These are phyloP conservation scores for Tritrichomonas musculus DNA, from an alignment of 208 protist species.

Conservation along the genomic window DNA sequence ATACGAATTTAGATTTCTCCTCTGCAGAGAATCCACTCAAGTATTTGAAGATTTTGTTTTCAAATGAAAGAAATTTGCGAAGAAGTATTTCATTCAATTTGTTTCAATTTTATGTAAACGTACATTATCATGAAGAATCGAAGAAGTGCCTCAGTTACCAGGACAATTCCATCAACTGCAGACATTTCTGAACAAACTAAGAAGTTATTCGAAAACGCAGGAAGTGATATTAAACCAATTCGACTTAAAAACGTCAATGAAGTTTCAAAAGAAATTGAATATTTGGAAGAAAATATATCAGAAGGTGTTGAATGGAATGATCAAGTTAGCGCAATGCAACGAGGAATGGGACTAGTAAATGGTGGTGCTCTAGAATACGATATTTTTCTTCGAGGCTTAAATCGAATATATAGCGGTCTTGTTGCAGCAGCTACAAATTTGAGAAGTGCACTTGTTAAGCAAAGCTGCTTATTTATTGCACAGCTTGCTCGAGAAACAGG, in stretches of 20 bases:
- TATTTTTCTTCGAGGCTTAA: neutral
- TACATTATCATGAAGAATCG: no score
- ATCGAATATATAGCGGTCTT: neutral
- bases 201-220: neutral
- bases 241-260: neutral
- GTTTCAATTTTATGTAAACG: no score
- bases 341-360: neutral
- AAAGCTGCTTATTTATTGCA: neutral
- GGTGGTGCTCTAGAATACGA: neutral
- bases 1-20: no score
- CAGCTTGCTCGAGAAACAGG: neutral
- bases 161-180: slow-evolving; percentile 12
- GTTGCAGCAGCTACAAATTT: neutral
- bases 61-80: no score
- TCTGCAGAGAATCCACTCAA: no score
- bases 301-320: neutral
- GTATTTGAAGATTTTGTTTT: no score
- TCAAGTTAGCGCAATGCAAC: neutral
- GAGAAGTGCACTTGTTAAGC: neutral
- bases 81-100: no score
- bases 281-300: neutral
- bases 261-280: neutral
- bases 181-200: neutral
- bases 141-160: no score
- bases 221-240: neutral